Percentiles rank a stretch among this genome's conserved stretches.
These are phyloP conservation scores for Lophium mytilinum DNA, from an alignment of 495 filamentous ascomycete species.

Conservation along the genomic window DNA sequence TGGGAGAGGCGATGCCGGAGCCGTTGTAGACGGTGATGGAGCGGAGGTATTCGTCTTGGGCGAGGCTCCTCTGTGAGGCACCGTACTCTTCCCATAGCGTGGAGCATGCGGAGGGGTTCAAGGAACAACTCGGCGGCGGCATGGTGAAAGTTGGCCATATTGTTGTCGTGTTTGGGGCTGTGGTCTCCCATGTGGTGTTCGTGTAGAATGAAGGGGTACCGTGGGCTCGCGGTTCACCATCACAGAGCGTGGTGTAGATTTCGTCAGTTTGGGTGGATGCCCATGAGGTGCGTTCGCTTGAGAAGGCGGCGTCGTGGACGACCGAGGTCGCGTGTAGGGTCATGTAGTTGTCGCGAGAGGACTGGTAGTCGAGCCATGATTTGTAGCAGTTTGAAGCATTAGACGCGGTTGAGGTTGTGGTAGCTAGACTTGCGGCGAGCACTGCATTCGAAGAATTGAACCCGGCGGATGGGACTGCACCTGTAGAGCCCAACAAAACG, in stretches of 20 bases:
- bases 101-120: background rate
- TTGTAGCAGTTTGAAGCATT: background rate
- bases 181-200: background rate
- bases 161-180: background rate
- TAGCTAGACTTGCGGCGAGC: background rate
- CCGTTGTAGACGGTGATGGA: background rate
- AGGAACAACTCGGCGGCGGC: background rate
- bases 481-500: background rate
- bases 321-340: background rate
- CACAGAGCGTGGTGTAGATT: background rate
- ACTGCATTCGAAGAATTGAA: background rate
- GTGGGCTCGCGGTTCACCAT: background rate
- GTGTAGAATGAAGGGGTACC: background rate
- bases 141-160: background rate
- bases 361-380: background rate
- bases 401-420: background rate
- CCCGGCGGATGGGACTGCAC: background rate
- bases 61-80: no score
- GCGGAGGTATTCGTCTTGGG: background rate
- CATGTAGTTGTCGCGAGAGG: background rate
- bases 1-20: background rate
- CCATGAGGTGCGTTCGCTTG: background rate
- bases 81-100: background rate
- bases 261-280: background rate
- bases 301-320: background rate